These are phyloP conservation scores for Tetragonia tetragonoides DNA, from an alignment of 148 eudicot species.

Conservation along the genomic window DNA sequence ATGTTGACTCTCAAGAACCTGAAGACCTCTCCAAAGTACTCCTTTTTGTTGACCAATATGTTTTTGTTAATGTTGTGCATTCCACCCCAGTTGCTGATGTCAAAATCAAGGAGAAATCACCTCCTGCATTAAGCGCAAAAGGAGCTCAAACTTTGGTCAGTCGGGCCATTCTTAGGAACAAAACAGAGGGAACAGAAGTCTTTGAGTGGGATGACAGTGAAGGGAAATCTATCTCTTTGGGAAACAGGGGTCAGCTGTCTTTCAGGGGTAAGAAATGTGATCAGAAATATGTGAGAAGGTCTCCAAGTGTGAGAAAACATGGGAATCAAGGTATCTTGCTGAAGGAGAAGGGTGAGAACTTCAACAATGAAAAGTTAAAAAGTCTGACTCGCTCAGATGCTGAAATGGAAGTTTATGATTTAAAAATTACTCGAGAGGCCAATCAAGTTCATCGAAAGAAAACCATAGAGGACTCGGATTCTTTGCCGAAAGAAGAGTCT, in stretches of 20 bases:
- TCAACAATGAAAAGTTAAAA: neutral
- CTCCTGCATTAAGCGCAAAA: constrained; percentile 37
- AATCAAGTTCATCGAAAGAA: constrained; percentile 23
- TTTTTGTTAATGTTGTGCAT: constrained; percentile 34
- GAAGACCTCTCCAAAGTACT: constrained; percentile 52
- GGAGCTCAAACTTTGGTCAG: constrained; percentile 48
- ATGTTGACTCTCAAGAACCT: constrained; percentile 47
- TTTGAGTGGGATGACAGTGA: constrained; percentile 57
- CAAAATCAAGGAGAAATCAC: constrained; percentile 38
- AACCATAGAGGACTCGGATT: constrained; percentile 12
- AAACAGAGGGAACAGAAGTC: constrained; percentile 15
- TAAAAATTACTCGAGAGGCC: constrained; percentile 13
- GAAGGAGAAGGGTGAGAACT: constrained; percentile 16
- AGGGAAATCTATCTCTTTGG: constrained; percentile 13
- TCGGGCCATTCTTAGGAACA: constrained; percentile 31
- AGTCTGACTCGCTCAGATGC: constrained; percentile 17
- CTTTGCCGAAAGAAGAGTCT: constrained; percentile 26
- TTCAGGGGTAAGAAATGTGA: constrained; percentile 19
- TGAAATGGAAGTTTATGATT: constrained; percentile 8
- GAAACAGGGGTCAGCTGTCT: constrained; percentile 15
- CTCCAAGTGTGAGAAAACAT: constrained; percentile 21
- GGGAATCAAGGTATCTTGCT: constrained; percentile 12
- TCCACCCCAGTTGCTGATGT: constrained; percentile 26
- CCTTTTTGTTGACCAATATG: constrained; percentile 54
- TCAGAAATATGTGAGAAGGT: constrained; percentile 24